Conservation (phyloP, 176 grass and related monocot genomes). For the Puya raimondii region DNA sequence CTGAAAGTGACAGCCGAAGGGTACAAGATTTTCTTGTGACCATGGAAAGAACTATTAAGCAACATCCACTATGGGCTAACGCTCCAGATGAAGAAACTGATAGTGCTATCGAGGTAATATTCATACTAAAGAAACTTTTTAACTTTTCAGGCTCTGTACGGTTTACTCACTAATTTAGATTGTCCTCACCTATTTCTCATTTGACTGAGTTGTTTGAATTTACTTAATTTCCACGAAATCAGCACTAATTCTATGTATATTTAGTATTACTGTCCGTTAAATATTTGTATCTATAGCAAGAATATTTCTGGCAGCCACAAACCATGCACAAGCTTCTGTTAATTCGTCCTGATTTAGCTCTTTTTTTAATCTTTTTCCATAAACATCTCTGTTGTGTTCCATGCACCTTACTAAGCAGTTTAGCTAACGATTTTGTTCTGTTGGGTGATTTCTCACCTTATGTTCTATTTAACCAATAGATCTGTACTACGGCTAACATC, state of each 20-base stretch:
- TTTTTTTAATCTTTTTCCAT: too few relatives aligned
- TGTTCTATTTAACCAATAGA: too few relatives aligned
- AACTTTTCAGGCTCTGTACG: background rate
- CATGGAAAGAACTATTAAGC: slow-evolving; percentile 60
- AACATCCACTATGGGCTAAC: slow-evolving; percentile 62
- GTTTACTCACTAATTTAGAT: background rate
- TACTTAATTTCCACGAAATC: background rate
- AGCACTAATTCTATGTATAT: background rate
- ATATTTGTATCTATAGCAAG: background rate
- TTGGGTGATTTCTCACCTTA: too few relatives aligned
- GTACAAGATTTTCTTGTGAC: slow-evolving; percentile 56
- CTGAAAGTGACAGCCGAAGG: slow-evolving; percentile 45
- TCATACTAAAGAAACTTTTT: background rate
- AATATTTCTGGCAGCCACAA: background rate
- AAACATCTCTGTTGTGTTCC: too few relatives aligned
- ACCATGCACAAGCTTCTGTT: background rate
- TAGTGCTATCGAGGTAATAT: slow-evolving; percentile 66
- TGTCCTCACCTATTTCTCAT: background rate
- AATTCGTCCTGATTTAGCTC: background rate
- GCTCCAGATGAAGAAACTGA: slow-evolving; percentile 70
- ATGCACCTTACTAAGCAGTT: too few relatives aligned
- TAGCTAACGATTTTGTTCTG: too few relatives aligned
- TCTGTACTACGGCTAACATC: too few relatives aligned
- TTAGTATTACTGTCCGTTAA: background rate
- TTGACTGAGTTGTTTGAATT: slow-evolving; percentile 4